Evolutionary conservation across 2,329 filamentous ascomycete species (phyloP).

Genomic region (Aureobasidium sp.): DNA sequence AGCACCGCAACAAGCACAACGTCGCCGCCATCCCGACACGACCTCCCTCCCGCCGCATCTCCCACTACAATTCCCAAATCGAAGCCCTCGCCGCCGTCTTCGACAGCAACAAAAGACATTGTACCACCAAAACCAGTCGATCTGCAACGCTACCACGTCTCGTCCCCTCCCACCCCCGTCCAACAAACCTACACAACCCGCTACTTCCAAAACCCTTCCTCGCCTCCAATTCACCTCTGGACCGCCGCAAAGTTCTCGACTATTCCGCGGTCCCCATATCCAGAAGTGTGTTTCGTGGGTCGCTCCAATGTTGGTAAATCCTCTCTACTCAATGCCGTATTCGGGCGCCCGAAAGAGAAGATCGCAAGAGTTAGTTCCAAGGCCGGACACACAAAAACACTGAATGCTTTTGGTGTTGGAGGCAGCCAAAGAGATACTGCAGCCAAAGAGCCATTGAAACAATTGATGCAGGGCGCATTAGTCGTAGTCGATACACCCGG

Average conservation of each 20-base stretch:
- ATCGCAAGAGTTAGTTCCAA: slow-evolving; percentile 51
- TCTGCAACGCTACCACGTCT: slow-evolving; percentile 27
- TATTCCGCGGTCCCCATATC: slow-evolving; percentile 46
- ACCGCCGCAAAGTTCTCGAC: slow-evolving; percentile 52
- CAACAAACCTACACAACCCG: slow-evolving; percentile 34
- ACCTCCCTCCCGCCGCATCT: not conserved
- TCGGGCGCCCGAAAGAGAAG: slow-evolving; percentile 33
- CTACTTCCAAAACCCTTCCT: slow-evolving; percentile 37
- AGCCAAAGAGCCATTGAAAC: slow-evolving; percentile 31
- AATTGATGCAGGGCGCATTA: slow-evolving; percentile 35
- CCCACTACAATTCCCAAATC: not conserved
- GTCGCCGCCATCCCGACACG: not conserved
- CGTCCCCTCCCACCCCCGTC: slow-evolving; percentile 24
- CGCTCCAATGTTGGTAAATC: slow-evolving; percentile 65
- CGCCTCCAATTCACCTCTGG: slow-evolving; percentile 49
- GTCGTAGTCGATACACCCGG: slow-evolving; percentile 64
- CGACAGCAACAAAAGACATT: not conserved
- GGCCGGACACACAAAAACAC: slow-evolving; percentile 54
- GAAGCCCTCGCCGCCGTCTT: not conserved
- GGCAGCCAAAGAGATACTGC: slow-evolving; percentile 17
- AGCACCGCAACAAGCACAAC: not conserved
- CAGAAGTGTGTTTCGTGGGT: slow-evolving; percentile 60
- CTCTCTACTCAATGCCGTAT: slow-evolving; percentile 56
- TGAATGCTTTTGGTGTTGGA: slow-evolving; percentile 60
- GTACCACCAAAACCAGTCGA: not conserved